Evolutionary conservation across 2,329 filamentous ascomycete species (phyloP).

Genomic region (Pseudogymnoascus sp.): DNA sequence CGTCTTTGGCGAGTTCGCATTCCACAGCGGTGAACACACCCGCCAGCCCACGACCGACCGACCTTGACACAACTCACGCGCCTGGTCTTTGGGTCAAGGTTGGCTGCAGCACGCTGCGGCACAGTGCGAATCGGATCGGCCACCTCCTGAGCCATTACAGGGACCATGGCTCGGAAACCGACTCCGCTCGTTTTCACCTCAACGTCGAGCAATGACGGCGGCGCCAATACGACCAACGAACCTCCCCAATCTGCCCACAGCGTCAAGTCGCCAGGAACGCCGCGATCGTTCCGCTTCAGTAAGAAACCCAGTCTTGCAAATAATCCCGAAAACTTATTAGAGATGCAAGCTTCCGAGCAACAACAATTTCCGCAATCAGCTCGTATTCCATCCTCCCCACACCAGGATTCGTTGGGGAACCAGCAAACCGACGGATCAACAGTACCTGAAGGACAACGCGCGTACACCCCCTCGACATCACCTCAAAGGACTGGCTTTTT

Average conservation of each 20-base stretch:
- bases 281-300: constrained; percentile 4
- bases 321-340: constrained; percentile 1
- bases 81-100: constrained; percentile 7
- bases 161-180: constrained; percentile 6
- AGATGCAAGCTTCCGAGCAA: constrained; percentile 3
- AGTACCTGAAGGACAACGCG: not conserved
- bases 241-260: not conserved
- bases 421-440: not conserved
- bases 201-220: not conserved
- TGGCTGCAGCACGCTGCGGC: constrained; percentile 5
- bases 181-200: not conserved
- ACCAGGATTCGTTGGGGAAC: not conserved
- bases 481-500: constrained; percentile 32
- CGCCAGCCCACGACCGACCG: not conserved
- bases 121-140: not conserved
- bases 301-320: not conserved
- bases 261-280: constrained; percentile 1
- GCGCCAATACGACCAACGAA: not conserved
- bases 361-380: not conserved
- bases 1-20: not conserved
- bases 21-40: not conserved
- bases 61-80: not conserved
- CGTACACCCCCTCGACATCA: not conserved
- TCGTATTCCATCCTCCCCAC: not conserved
- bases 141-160: not conserved